Conservation (phyloP, 495 filamentous ascomycete genomes). For the Pyrenula aspistea region DNA sequence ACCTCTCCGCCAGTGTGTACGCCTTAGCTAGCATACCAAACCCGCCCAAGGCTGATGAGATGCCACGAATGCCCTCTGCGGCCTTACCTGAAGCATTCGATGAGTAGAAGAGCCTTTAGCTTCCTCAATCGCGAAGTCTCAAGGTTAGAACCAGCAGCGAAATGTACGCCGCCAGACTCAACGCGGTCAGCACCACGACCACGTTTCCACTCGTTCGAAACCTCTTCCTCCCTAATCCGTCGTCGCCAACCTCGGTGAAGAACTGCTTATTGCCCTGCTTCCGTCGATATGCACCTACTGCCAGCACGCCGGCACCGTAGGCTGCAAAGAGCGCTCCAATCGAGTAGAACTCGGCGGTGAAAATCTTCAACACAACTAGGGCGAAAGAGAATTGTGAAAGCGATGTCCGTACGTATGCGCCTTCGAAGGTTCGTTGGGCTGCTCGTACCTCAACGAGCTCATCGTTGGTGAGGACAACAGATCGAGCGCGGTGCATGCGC, state of each 20-base stretch:
- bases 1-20: too few relatives aligned
- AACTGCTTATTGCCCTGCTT: slow-evolving; percentile 90
- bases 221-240: slow-evolving; percentile 52
- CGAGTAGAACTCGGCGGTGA: slow-evolving; percentile 87
- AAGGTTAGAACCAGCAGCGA: slow-evolving; percentile 66
- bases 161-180: slow-evolving; percentile 74
- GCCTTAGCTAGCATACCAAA: too few relatives aligned
- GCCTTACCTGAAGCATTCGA: too few relatives aligned
- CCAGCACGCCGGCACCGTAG: slow-evolving; percentile 74
- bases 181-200: slow-evolving; percentile 67
- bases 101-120: too few relatives aligned
- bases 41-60: background rate
- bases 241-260: slow-evolving; percentile 58
- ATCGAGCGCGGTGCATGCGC: slow-evolving; percentile 73
- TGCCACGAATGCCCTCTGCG: slow-evolving; percentile 1
- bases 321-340: slow-evolving; percentile 87
- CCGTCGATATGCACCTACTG: slow-evolving; percentile 68
- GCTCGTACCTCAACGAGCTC: slow-evolving; percentile 93
- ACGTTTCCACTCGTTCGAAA: slow-evolving; percentile 78
- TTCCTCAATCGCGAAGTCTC: slow-evolving; percentile 30
- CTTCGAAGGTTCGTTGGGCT: slow-evolving; percentile 92
- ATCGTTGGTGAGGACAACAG: slow-evolving; percentile 64
- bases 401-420: slow-evolving; percentile 89
- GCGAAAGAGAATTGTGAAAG: slow-evolving; percentile 91
- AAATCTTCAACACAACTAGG: slow-evolving; percentile 89